Evolutionary conservation across 2,329 filamentous ascomycete species (phyloP).

Genomic region (Penicillium expansum): DNA sequence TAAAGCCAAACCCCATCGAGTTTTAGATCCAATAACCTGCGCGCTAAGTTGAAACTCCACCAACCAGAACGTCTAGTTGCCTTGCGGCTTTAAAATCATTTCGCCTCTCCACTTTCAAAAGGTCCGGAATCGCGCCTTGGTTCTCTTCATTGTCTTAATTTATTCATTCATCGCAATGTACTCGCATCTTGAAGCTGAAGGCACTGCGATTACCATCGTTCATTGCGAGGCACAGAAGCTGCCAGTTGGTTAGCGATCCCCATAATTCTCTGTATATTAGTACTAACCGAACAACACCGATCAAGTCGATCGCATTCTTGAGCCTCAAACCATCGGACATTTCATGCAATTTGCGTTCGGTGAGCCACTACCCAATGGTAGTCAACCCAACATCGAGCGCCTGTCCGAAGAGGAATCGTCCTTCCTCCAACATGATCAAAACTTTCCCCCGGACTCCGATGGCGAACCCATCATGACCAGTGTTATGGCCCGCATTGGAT

Average conservation of each 20-base stretch:
- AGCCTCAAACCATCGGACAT: constrained; percentile 22
- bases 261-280: background rate
- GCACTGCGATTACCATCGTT: background rate
- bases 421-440: background rate
- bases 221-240: constrained; percentile 14
- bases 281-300: background rate
- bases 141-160: background rate
- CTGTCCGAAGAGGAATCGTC: constrained; percentile 8
- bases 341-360: constrained; percentile 18
- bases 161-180: background rate
- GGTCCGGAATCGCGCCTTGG: background rate
- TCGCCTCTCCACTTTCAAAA: background rate
- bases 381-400: constrained; percentile 5
- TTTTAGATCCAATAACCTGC: background rate
- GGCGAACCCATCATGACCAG: constrained; percentile 3
- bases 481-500: constrained; percentile 15
- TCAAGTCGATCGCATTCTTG: constrained; percentile 29
- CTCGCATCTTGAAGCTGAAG: background rate
- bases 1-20: background rate
- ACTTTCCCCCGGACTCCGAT: constrained; percentile 1
- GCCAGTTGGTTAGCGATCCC: constrained; percentile 9
- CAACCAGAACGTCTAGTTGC: background rate
- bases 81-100: background rate
- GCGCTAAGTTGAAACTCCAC: background rate
- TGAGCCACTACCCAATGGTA: constrained; percentile 19